A percentile compares a stretch with the other conserved stretches of the same genome.
Conservation (phyloP, 139 green algal species). For the Chlorella sorokiniana region DNA sequence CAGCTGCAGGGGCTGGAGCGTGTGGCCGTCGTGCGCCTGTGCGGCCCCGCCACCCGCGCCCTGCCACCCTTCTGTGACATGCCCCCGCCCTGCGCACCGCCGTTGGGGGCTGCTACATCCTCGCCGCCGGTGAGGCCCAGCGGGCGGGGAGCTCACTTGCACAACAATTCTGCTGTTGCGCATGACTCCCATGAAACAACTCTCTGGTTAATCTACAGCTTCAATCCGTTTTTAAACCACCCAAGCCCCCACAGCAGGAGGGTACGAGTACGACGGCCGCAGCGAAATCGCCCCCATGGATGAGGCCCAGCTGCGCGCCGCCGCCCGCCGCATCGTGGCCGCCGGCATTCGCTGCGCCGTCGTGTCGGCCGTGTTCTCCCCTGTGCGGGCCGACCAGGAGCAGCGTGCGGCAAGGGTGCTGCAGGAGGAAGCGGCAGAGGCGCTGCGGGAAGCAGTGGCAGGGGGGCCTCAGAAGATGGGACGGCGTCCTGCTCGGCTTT, state of each 20-base stretch:
- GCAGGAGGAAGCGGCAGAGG: not conserved
- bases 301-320: slow-evolving; percentile 7
- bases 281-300: slow-evolving; percentile 35
- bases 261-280: slow-evolving; percentile 49
- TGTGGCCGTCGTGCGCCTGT: slow-evolving; percentile 48
- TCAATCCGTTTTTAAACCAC: not conserved
- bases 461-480: not conserved
- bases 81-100: slow-evolving; percentile 24
- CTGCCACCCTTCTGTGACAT: slow-evolving; percentile 50
- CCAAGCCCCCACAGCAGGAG: too few relatives aligned
- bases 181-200: too few relatives aligned
- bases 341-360: slow-evolving; percentile 28
- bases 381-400: slow-evolving; percentile 44
- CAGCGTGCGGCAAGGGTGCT: slow-evolving; percentile 15
- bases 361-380: slow-evolving; percentile 44
- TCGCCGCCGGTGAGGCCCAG: not conserved
- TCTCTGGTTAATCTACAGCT: too few relatives aligned
- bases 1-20: slow-evolving; percentile 24
- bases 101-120: slow-evolving; percentile 6
- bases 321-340: slow-evolving; percentile 7
- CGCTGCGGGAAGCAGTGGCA: not conserved
- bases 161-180: not conserved
- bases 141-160: too few relatives aligned
- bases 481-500: too few relatives aligned
- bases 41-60: slow-evolving; percentile 43